Percentiles rank a stretch among this genome's conserved stretches.
Conservation (phyloP, 257 asterid species). For the Linderniella brevidens region DNA sequence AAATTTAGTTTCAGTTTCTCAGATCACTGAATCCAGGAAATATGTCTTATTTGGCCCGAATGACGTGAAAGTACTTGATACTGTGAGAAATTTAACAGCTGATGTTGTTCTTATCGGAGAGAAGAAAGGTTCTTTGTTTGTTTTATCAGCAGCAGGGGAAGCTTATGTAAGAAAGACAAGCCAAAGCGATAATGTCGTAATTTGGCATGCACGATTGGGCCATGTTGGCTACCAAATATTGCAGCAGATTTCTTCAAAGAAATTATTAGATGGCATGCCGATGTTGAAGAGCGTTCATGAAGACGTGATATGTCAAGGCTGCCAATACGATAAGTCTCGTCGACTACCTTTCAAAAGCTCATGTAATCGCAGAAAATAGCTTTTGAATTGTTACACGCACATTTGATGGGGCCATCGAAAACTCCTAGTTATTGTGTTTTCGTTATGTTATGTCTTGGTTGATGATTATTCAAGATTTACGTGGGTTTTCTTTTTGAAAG, state of each 20-base stretch:
- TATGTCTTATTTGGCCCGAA: slow-evolving; percentile 10
- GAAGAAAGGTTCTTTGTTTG: slow-evolving; percentile 9
- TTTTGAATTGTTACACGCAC: no score
- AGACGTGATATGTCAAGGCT: background rate
- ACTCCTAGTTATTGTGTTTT: background rate
- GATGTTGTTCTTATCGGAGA: slow-evolving; percentile 2
- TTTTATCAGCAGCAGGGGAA: background rate
- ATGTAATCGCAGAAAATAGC: no score
- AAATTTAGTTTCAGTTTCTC: slow-evolving; percentile 11
- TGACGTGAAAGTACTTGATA: slow-evolving; percentile 11
- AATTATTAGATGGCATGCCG: background rate
- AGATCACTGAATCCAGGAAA: slow-evolving; percentile 10
- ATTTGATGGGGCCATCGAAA: no score
- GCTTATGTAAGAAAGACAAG: slow-evolving; percentile 12
- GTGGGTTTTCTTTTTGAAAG: background rate
- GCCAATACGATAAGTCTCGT: background rate
- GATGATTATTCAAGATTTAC: background rate
- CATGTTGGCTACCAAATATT: background rate
- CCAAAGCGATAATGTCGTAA: background rate
- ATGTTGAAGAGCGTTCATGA: background rate
- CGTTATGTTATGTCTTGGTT: background rate
- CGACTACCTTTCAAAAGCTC: background rate
- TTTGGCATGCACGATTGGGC: slow-evolving; percentile 10
- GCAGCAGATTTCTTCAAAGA: slow-evolving; percentile 2
- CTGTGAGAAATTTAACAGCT: slow-evolving; percentile 2